Percentiles rank a stretch among this genome's conserved stretches.
These are phyloP conservation scores for Cutaneotrichosporon curvatum DNA, from an alignment of 1,284 basidiomycete genomes.

Conservation along the genomic window DNA sequence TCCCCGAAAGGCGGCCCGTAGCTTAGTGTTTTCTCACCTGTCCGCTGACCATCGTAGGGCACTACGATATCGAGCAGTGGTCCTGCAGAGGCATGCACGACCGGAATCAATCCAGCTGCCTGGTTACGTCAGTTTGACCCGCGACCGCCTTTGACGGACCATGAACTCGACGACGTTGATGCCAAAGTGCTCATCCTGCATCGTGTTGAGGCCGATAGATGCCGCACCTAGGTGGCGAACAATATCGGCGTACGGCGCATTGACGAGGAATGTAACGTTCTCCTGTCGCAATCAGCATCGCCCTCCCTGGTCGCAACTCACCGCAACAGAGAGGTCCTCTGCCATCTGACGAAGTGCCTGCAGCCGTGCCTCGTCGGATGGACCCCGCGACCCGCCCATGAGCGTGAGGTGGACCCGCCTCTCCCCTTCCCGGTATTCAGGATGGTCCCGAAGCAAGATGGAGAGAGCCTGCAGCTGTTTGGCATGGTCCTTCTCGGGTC, in stretches of 20 bases:
- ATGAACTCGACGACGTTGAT: constrained; percentile 98
- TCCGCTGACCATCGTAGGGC: constrained; percentile 60
- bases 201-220: constrained; percentile 85
- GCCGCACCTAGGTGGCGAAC: constrained; percentile 63
- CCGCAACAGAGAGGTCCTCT: constrained; percentile 59
- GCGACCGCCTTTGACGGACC: constrained; percentile 52
- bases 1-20: not conserved
- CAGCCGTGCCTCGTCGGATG: constrained; percentile 65
- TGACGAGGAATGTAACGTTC: constrained; percentile 71
- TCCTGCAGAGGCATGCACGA: constrained; percentile 88
- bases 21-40: constrained; percentile 50
- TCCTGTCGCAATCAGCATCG: constrained; percentile 47
- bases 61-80: constrained; percentile 87
- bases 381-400: constrained; percentile 77
- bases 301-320: constrained; percentile 34
- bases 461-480: constrained; percentile 69
- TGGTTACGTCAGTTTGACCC: constrained; percentile 37
- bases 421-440: constrained; percentile 48
- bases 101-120: constrained; percentile 88
- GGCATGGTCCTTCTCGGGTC: constrained; percentile 88
- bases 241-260: constrained; percentile 69
- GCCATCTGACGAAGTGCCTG: constrained; percentile 57
- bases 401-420: constrained; percentile 46
- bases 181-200: constrained; percentile 98
- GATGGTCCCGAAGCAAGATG: constrained; percentile 55